These are phyloP conservation scores for Cordyceps pruinosa DNA, from an alignment of 2,329 filamentous ascomycete species.

Conservation along the genomic window DNA sequence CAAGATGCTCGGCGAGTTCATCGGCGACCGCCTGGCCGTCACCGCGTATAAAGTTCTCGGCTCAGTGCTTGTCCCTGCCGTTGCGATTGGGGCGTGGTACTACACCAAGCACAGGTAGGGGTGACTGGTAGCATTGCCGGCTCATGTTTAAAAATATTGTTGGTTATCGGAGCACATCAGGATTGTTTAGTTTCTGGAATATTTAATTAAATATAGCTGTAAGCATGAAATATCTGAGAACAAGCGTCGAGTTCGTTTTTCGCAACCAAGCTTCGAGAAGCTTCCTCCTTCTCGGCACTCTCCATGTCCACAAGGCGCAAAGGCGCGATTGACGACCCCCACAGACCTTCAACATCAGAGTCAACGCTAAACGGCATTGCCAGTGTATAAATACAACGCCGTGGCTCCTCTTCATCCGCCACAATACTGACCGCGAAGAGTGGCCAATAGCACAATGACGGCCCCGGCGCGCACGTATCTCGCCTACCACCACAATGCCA, in stretches of 20 bases:
- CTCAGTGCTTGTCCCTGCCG: background rate
- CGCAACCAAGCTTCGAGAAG: background rate
- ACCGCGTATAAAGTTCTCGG: background rate
- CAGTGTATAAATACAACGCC: background rate
- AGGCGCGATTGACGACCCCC: slow-evolving; percentile 9
- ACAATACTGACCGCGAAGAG: background rate
- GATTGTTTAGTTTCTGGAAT: background rate
- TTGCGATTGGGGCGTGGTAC: slow-evolving; percentile 4
- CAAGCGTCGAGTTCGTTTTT: background rate
- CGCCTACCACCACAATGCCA: slow-evolving; percentile 37
- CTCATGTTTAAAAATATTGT: background rate
- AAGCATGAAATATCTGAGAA: background rate
- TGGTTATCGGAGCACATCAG: background rate
- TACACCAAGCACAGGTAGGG: slow-evolving; percentile 2
- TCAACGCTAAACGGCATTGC: background rate
- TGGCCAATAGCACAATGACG: slow-evolving; percentile 9
- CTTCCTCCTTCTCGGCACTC: background rate
- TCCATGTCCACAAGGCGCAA: slow-evolving; percentile 3
- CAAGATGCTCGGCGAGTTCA: slow-evolving; percentile 12
- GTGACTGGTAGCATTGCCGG: too few species aligned
- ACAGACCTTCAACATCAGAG: background rate
- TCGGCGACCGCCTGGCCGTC: background rate
- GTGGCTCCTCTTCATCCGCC: background rate
- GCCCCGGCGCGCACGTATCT: slow-evolving; percentile 32
- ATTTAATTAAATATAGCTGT: background rate